A percentile compares a stretch with the other conserved stretches of the same genome.
Conservation (phyloP, 2,329 filamentous ascomycete genomes). For the Paraphaeosphaeria sporulosa region DNA sequence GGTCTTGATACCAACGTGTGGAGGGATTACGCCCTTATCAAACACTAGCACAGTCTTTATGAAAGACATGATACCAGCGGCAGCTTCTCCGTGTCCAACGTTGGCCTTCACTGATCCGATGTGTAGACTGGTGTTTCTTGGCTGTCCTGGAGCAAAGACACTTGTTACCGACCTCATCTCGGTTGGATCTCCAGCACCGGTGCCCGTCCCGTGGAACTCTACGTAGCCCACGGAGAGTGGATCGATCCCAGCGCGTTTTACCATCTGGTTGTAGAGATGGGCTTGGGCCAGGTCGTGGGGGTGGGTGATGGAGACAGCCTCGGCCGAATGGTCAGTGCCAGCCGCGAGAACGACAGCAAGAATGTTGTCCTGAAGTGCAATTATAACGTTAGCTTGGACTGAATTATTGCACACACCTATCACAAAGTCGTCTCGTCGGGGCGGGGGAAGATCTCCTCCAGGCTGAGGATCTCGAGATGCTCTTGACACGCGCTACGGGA, state of each 20-base stretch:
- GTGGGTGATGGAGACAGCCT: slow-evolving; percentile 40
- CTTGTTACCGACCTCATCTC: slow-evolving; percentile 29
- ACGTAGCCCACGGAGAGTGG: slow-evolving; percentile 37
- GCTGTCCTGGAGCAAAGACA: slow-evolving; percentile 19
- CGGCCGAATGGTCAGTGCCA: slow-evolving; percentile 43
- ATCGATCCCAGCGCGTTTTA: slow-evolving; percentile 46
- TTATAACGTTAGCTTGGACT: no score
- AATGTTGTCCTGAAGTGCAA: no score
- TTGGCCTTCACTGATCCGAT: slow-evolving; percentile 44
- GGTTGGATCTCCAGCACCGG: slow-evolving; percentile 34
- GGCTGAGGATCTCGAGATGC: no score
- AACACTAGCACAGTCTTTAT: slow-evolving; percentile 45
- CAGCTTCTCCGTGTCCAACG: slow-evolving; percentile 46
- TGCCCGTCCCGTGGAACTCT: slow-evolving; percentile 44
- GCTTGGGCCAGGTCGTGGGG: slow-evolving; percentile 32
- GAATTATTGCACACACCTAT: no score
- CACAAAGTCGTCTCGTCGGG: no score
- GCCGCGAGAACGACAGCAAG: slow-evolving; percentile 37
- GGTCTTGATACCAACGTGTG: slow-evolving; percentile 60
- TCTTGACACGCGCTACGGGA: no score
- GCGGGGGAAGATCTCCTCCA: no score
- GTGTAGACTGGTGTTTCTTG: slow-evolving; percentile 23
- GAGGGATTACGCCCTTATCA: slow-evolving; percentile 51
- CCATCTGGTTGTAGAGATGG: slow-evolving; percentile 22
- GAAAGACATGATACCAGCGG: slow-evolving; percentile 38